Conservation (phyloP, 1,284 basidiomycete species). For the Ceratobasidium sp. region DNA sequence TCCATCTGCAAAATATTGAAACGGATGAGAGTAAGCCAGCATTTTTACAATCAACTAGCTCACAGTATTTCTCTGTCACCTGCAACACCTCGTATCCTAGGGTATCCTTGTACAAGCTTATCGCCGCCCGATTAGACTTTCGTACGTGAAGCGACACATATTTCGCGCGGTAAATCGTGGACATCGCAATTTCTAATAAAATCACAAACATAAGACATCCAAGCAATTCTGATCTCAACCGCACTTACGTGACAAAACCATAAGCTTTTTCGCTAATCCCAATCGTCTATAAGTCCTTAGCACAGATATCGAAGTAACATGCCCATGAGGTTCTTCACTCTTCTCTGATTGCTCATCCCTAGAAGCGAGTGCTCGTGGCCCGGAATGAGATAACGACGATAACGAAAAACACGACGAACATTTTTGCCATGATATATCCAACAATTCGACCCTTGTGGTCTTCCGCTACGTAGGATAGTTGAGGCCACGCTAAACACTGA, state of each 20-base stretch:
- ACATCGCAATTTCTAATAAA: conserved; percentile 64
- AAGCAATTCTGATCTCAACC: too few relatives aligned
- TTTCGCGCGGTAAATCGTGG: conserved; percentile 78
- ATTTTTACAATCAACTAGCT: conserved; percentile 56
- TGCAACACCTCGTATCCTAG: conserved; percentile 83
- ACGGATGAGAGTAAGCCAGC: conserved; percentile 4
- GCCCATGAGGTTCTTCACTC: conserved; percentile 77
- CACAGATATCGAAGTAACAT: conserved; percentile 93
- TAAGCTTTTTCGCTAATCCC: conserved; percentile 88
- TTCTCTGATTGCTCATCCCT: conserved; percentile 79
- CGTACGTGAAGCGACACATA: conserved; percentile 89
- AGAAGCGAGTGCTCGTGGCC: conserved; percentile 42
- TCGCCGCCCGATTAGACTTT: conserved; percentile 87
- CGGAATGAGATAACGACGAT: conserved; percentile 39
- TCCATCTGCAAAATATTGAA: conserved; percentile 69
- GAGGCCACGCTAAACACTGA: conserved; percentile 91
- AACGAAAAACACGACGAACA: conserved; percentile 66
- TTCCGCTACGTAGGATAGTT: conserved; percentile 95
- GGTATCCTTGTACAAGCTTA: conserved; percentile 84
- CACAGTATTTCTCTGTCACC: conserved; percentile 87
- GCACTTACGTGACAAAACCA: conserved; percentile 84
- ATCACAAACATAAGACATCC: not conserved
- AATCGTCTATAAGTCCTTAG: conserved; percentile 85
- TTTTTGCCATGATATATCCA: conserved; percentile 94
- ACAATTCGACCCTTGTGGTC: conserved; percentile 90